Conservation (phyloP, 2,329 filamentous ascomycete genomes). For the Bipolaris zeicola region DNA sequence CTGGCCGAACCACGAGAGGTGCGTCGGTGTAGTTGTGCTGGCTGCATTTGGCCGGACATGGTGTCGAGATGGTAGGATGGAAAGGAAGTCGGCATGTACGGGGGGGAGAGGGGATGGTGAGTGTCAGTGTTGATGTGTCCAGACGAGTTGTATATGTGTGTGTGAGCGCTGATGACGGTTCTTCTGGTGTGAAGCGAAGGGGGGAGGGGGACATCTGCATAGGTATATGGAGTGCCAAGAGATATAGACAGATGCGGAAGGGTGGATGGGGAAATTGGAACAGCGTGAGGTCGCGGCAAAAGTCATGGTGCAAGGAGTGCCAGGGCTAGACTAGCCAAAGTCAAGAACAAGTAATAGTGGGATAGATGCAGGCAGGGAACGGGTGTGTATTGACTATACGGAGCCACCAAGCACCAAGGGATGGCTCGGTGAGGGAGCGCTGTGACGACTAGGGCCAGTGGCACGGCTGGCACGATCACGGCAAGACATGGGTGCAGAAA, state of each 20-base stretch:
- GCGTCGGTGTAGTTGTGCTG: conserved; percentile 37
- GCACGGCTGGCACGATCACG: conserved; percentile 49
- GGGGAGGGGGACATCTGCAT: conserved; percentile 34
- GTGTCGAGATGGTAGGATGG: conserved; percentile 24
- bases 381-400: conserved; percentile 40
- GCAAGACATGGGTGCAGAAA: conserved; percentile 34
- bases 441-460: conserved; percentile 45
- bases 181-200: conserved; percentile 22
- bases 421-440: conserved; percentile 45
- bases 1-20: conserved; percentile 41
- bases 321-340: conserved; percentile 41
- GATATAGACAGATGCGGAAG: conserved; percentile 43
- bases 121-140: conserved; percentile 15
- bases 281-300: conserved; percentile 37
- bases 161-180: conserved; percentile 22
- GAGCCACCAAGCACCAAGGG: conserved; percentile 42
- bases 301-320: conserved; percentile 39
- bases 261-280: conserved; percentile 39
- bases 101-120: neutral
- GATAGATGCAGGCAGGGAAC: conserved; percentile 43
- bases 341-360: conserved; percentile 38
- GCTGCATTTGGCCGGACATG: conserved; percentile 37
- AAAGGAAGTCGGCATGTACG: conserved; percentile 16
- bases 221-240: conserved; percentile 49
- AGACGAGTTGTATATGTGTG: conserved; percentile 11